phyloP scores from a whole-genome alignment of 2,329 filamentous ascomycete genomes.

The Penicillium oxalicum region DNA sequence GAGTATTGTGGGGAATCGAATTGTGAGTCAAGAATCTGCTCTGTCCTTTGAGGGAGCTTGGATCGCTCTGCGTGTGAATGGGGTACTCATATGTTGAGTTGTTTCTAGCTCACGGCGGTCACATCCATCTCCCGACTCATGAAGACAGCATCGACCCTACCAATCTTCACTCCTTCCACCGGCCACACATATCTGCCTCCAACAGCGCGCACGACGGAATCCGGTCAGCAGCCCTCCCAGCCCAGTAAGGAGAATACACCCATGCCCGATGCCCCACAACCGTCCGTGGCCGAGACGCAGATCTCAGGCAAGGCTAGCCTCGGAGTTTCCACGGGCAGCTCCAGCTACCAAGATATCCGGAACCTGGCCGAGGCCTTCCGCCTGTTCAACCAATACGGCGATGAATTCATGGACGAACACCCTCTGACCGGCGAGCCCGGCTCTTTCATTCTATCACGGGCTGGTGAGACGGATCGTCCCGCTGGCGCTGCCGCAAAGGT shows the following conservation, averaged over 20 bases:
- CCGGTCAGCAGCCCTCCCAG: constrained; percentile 31
- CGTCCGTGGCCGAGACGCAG: constrained; percentile 20
- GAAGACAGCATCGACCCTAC: constrained; percentile 48
- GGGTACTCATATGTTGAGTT: constrained; percentile 5
- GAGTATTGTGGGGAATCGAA: constrained; percentile 51
- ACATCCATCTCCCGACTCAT: constrained; percentile 52
- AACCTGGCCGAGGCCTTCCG: constrained; percentile 45
- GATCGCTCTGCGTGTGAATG: too few species aligned
- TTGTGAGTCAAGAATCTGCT: constrained; percentile 36
- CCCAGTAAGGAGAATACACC: constrained; percentile 47
- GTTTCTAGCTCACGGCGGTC: constrained; percentile 47
- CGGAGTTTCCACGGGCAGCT: constrained; percentile 19
- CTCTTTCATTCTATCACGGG: constrained; percentile 51
- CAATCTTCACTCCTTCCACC: constrained; percentile 53
- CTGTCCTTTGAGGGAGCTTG: neutral
- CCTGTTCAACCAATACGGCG: constrained; percentile 49
- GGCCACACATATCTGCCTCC: constrained; percentile 56
- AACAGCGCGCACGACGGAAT: constrained; percentile 36
- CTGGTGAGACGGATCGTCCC: constrained; percentile 24
- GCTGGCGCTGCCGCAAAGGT: constrained; percentile 15
- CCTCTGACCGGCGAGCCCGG: constrained; percentile 59
- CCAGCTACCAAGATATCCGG: constrained; percentile 32
- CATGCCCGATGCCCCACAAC: constrained; percentile 31
- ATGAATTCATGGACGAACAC: constrained; percentile 61
- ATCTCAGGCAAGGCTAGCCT: constrained; percentile 21